A percentile compares a stretch with the other conserved stretches of the same genome.
Evolutionary conservation across 169 alveolate species (phyloP).

Genomic region (Plasmodium cynomolgi): DNA sequence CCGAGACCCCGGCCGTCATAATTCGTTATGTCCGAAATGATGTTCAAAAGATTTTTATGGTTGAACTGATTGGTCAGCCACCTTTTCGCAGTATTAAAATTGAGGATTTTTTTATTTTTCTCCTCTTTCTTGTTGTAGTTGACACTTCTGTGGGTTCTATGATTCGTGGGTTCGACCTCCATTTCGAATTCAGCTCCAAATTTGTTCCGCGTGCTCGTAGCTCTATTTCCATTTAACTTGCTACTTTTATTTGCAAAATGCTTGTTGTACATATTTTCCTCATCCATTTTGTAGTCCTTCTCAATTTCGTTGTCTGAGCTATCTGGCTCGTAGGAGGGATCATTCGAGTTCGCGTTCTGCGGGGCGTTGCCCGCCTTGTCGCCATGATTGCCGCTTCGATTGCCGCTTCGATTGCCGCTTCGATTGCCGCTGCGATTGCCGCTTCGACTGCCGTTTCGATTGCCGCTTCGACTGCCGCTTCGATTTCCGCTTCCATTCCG

Average conservation of each 20-base stretch:
- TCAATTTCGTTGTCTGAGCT: background rate
- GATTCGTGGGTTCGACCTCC: background rate
- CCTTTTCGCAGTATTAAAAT: slow-evolving; percentile 58
- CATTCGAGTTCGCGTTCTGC: background rate
- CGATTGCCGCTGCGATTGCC: background rate
- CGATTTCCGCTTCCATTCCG: background rate
- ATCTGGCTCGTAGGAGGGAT: background rate
- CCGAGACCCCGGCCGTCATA: slow-evolving; percentile 5
- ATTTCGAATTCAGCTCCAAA: slow-evolving; percentile 17
- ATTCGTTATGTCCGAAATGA: slow-evolving; percentile 69
- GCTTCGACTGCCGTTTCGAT: background rate
- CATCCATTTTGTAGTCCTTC: background rate
- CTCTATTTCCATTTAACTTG: background rate
- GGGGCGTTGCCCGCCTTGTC: background rate
- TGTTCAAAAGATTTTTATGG: slow-evolving; percentile 59
- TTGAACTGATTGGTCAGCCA: slow-evolving; percentile 71
- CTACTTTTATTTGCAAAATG: slow-evolving; percentile 1
- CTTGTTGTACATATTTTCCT: background rate
- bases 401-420: background rate
- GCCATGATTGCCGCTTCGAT: background rate
- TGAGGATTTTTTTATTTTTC: slow-evolving; percentile 55
- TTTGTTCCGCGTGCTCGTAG: background rate
- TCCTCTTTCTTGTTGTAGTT: slow-evolving; percentile 37
- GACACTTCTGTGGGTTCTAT: background rate
- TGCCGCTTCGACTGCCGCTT: too few species aligned